These are phyloP conservation scores for Entomortierella chlamydospora DNA, from an alignment of 192 early-diverging fungal genomes.

Conservation along the genomic window DNA sequence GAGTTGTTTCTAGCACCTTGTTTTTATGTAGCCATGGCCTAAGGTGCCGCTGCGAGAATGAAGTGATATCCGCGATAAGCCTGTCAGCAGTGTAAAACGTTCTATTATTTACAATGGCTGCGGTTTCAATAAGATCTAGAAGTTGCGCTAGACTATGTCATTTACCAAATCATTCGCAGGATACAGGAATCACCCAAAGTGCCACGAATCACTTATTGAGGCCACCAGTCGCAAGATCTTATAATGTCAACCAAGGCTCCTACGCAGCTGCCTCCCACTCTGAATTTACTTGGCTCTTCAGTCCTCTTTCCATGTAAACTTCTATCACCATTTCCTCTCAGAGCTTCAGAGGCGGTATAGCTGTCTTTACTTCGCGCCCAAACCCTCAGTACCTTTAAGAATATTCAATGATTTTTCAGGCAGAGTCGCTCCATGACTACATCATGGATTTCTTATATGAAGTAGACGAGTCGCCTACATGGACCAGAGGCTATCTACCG, in stretches of 20 bases:
- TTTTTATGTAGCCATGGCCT: not conserved
- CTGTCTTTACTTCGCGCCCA: too few relatives aligned
- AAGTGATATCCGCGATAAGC: not conserved
- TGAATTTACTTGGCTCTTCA: too few relatives aligned
- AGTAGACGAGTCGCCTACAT: too few relatives aligned
- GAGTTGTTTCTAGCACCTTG: not conserved
- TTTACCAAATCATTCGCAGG: constrained; percentile 1
- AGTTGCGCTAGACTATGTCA: not conserved
- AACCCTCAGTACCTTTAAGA: too few relatives aligned
- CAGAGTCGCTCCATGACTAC: too few relatives aligned
- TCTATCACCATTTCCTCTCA: too few relatives aligned
- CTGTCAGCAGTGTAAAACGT: not conserved
- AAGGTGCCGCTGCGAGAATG: not conserved
- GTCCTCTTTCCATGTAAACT: too few relatives aligned
- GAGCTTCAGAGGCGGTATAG: too few relatives aligned
- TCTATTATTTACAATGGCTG: not conserved
- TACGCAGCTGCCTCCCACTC: too few relatives aligned
- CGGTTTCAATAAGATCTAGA: not conserved
- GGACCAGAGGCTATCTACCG: too few relatives aligned
- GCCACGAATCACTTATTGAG: constrained; percentile 7
- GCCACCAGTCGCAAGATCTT: constrained; percentile 2
- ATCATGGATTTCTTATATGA: too few relatives aligned
- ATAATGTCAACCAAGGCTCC: not conserved
- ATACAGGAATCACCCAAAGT: constrained; percentile 16
- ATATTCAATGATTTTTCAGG: too few relatives aligned